Conservation (phyloP, 306 rosid genomes). For the Lupinus albus region DNA sequence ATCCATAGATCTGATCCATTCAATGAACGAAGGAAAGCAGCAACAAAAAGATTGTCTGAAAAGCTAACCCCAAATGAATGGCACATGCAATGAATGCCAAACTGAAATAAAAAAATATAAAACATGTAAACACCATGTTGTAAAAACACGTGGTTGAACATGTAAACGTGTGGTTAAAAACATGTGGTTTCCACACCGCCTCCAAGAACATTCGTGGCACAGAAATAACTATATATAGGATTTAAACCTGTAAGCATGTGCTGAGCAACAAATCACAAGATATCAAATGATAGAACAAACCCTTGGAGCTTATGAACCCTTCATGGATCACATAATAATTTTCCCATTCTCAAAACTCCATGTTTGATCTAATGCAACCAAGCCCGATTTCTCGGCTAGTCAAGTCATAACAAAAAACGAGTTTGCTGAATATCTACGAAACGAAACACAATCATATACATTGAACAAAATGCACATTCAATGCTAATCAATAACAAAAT, state of each 20-base stretch:
- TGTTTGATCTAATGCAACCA: background rate
- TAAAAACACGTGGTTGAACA: too few relatives aligned
- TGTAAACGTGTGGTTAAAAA: too few relatives aligned
- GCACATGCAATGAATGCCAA: background rate
- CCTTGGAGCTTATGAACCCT: background rate
- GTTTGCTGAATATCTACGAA: background rate
- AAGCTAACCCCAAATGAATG: conserved; percentile 7
- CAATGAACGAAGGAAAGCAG: conserved; percentile 13
- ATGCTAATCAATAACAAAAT: too few relatives aligned
- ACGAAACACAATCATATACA: background rate
- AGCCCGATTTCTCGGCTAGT: background rate
- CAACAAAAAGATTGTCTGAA: background rate
- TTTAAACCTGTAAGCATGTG: background rate
- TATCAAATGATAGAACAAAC: too few relatives aligned
- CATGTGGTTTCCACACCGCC: background rate
- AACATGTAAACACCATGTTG: background rate
- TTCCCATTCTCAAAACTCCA: background rate
- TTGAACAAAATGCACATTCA: background rate
- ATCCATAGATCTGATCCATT: background rate
- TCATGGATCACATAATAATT: background rate
- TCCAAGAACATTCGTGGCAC: conserved; percentile 10
- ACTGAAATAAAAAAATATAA: background rate
- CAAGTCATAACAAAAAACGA: background rate
- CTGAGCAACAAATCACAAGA: background rate
- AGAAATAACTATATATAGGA: background rate